phyloP scores from a whole-genome alignment of 495 filamentous ascomycete species.

The Glutinoglossum americanum region DNA sequence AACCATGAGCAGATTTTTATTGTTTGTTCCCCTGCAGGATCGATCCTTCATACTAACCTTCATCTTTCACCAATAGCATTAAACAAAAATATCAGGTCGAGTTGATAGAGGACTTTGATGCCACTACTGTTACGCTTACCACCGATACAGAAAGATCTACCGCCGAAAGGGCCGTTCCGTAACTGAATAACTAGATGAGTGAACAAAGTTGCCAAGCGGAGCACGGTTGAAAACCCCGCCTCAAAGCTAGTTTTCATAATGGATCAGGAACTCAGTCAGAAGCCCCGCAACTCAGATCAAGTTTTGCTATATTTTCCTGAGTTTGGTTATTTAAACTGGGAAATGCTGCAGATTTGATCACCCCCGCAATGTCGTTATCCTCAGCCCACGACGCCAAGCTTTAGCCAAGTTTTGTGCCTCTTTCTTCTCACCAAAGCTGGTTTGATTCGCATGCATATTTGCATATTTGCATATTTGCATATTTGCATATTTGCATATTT shows the following conservation, averaged over 20 bases:
- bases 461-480: no score
- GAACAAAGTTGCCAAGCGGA: background rate
- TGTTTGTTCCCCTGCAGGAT: background rate
- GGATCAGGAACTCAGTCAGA: background rate
- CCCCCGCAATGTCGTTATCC: background rate
- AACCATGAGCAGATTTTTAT: background rate
- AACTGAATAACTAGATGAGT: background rate
- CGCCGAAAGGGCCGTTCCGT: background rate
- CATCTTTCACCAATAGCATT: background rate
- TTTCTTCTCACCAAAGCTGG: background rate
- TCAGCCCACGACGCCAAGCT: background rate
- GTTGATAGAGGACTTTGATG: background rate
- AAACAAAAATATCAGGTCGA: background rate
- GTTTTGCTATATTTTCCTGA: background rate
- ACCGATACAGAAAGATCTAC: background rate
- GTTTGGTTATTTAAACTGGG: background rate
- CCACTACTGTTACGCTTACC: background rate
- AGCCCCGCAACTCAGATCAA: background rate
- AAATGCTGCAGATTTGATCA: background rate
- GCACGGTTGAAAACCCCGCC: background rate
- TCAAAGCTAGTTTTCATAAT: background rate
- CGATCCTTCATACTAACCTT: background rate
- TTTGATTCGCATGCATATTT: background rate
- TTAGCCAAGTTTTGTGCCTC: background rate
- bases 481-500: background rate